phyloP scores from a whole-genome alignment of 805 yeast genomes.

The Limtongia smithiae region DNA sequence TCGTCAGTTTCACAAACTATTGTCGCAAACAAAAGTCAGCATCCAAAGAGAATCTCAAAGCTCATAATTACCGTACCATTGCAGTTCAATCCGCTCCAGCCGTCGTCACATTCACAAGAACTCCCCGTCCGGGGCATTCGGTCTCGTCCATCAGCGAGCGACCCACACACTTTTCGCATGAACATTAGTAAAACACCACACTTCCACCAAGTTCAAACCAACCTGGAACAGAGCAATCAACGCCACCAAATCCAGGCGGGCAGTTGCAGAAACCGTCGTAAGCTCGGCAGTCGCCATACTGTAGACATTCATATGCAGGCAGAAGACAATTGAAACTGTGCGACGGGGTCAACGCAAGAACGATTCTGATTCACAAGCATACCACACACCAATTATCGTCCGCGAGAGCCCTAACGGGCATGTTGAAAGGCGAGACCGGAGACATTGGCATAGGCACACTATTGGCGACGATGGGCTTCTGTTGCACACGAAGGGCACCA shows the following conservation, averaged over 20 bases:
- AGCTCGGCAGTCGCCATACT: conserved; percentile 82
- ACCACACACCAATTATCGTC: conserved; percentile 8
- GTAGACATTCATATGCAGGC: conserved; percentile 85
- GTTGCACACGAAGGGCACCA: not conserved
- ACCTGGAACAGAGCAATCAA: conserved; percentile 78
- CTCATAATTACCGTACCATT: conserved; percentile 37
- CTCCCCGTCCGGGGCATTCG: conserved; percentile 54
- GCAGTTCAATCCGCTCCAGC: conserved; percentile 96
- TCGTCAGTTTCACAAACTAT: conserved; percentile 62
- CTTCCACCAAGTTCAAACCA: conserved; percentile 28
- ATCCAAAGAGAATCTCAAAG: not conserved
- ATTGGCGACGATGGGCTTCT: not conserved
- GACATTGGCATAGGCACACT: not conserved
- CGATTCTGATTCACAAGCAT: not conserved
- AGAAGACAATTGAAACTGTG: conserved; percentile 84
- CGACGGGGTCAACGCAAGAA: not conserved
- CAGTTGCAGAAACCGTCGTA: conserved; percentile 92
- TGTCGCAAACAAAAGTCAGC: not conserved
- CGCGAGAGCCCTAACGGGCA: not conserved
- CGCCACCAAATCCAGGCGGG: conserved; percentile 88
- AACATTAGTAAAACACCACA: not conserved
- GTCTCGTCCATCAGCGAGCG: conserved; percentile 58
- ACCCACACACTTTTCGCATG: conserved; percentile 59
- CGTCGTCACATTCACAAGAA: conserved; percentile 69
- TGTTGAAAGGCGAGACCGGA: not conserved